Evolutionary conservation across 2,329 filamentous ascomycete species (phyloP).

Genomic region (Intubia oerlemansii): DNA sequence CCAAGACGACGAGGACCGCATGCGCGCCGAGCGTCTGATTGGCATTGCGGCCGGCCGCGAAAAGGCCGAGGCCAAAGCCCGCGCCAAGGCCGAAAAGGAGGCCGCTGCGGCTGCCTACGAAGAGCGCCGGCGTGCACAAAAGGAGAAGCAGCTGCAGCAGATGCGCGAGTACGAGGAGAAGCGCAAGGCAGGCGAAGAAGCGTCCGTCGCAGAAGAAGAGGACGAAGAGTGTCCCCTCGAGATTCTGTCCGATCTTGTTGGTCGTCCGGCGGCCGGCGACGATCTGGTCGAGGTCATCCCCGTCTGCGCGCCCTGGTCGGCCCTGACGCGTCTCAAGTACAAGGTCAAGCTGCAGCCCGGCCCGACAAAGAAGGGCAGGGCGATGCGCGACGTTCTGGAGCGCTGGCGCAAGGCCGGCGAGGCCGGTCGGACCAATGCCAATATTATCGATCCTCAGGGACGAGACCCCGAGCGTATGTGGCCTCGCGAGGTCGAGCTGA

Average conservation of each 20-base stretch:
- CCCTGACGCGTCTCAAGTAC: conserved; percentile 59
- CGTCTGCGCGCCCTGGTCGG: conserved; percentile 42
- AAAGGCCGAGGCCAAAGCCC: conserved; percentile 45
- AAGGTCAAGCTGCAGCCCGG: conserved; percentile 90
- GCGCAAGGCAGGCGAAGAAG: conserved; percentile 36
- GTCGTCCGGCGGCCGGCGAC: conserved; percentile 59
- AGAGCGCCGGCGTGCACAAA: conserved; percentile 59
- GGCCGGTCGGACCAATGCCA: no score
- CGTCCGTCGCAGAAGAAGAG: conserved; percentile 35
- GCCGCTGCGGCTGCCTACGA: conserved; percentile 50
- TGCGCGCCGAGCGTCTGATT: conserved; percentile 66
- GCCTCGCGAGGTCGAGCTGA: conserved; percentile 66
- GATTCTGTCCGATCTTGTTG: conserved; percentile 51
- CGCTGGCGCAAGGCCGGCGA: conserved; percentile 44
- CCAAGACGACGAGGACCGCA: conserved; percentile 86
- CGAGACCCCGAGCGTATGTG: conserved; percentile 56
- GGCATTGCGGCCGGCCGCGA: conserved; percentile 49
- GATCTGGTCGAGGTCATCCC: conserved; percentile 51
- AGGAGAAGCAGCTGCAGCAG: conserved; percentile 53
- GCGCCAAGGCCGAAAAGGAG: conserved; percentile 46
- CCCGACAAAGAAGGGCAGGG: conserved; percentile 79
- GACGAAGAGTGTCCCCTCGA: conserved; percentile 24
- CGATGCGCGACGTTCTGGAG: conserved; percentile 72
- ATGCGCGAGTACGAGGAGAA: conserved; percentile 58
- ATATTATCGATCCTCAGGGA: no score